phyloP scores from a whole-genome alignment of 1,284 basidiomycete genomes.

The Fomes fomentarius region DNA sequence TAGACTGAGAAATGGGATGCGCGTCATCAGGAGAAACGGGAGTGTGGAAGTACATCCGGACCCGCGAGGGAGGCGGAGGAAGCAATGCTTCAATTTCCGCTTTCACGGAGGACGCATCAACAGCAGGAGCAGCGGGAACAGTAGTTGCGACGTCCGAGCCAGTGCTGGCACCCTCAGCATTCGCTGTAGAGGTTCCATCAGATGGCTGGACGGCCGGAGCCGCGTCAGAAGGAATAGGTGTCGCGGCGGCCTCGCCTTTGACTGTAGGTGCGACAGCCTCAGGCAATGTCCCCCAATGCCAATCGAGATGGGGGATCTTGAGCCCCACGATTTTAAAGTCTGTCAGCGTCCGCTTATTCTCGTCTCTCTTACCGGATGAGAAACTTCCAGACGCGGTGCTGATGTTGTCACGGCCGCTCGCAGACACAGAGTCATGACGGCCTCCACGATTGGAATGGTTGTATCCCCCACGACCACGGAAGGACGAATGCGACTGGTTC shows the following conservation, averaged over 20 bases:
- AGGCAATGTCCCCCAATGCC: constrained; percentile 69
- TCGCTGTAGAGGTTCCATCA: constrained; percentile 20
- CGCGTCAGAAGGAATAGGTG: constrained; percentile 18
- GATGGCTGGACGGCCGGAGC: constrained; percentile 18
- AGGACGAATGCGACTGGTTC: constrained; percentile 34
- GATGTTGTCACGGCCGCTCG: constrained; percentile 34
- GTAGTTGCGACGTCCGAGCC: constrained; percentile 13
- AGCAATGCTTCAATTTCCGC: constrained; percentile 34
- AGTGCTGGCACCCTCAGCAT: constrained; percentile 24
- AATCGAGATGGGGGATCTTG: constrained; percentile 73
- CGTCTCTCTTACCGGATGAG: constrained; percentile 69
- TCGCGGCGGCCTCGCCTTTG: constrained; percentile 30
- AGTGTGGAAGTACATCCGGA: constrained; percentile 87
- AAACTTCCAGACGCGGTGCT: constrained; percentile 33
- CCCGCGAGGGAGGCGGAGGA: constrained; percentile 68
- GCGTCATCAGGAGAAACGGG: constrained; percentile 79
- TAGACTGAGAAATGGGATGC: constrained; percentile 61
- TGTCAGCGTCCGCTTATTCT: constrained; percentile 85
- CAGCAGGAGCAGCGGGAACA: constrained; percentile 9
- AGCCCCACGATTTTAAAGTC: constrained; percentile 95
- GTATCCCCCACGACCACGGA: constrained; percentile 45
- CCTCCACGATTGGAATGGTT: constrained; percentile 46
- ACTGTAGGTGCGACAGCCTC: constrained; percentile 27
- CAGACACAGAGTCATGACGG: constrained; percentile 52
- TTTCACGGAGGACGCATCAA: constrained; percentile 29